These are phyloP conservation scores for Globisporangium irregulare DNA, from an alignment of 352 stramenopile species.

Conservation along the genomic window DNA sequence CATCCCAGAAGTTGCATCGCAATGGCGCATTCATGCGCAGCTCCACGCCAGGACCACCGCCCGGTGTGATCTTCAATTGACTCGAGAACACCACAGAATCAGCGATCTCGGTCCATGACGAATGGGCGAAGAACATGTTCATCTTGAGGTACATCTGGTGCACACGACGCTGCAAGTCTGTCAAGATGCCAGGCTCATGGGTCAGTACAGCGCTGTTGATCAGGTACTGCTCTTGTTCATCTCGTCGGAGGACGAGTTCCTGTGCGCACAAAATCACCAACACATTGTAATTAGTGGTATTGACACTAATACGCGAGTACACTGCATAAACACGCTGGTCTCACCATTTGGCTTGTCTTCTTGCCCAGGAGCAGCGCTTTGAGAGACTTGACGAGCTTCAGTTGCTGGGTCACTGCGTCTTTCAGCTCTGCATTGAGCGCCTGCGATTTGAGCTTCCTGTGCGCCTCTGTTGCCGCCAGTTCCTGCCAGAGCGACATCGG, in stretches of 20 bases:
- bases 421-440: conserved; percentile 44
- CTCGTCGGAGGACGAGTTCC: background rate
- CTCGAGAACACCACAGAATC: background rate
- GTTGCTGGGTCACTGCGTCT: conserved; percentile 33
- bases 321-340: conserved; percentile 8
- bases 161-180: background rate
- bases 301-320: too few species aligned
- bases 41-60: background rate
- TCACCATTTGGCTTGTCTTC: conserved; percentile 19
- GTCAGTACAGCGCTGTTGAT: background rate
- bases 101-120: conserved; percentile 1
- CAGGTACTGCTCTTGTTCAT: conserved; percentile 11
- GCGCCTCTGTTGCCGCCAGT: conserved; percentile 35
- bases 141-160: background rate
- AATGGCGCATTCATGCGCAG: background rate
- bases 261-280: background rate
- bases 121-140: background rate
- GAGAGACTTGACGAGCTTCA: conserved; percentile 37
- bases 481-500: conserved; percentile 32
- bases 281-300: background rate
- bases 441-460: conserved; percentile 33
- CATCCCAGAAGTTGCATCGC: conserved; percentile 11
- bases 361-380: conserved; percentile 34
- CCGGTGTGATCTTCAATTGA: background rate
- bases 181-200: background rate